Evolutionary conservation across 1,139 yeast species (phyloP), one percentile per base, ranked within the genome.

Genomic region (Williopsis jadinii): DNA sequence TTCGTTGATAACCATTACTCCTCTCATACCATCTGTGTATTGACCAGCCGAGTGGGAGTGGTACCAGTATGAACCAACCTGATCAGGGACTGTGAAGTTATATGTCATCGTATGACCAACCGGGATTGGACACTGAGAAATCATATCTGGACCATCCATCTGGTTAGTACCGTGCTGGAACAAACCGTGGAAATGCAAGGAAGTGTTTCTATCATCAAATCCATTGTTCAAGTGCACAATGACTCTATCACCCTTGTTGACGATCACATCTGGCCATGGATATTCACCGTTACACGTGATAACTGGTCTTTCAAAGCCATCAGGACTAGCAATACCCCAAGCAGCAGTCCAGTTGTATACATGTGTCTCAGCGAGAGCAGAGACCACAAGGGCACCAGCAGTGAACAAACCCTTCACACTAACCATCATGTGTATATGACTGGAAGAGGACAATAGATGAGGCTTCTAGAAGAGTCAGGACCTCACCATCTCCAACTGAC

Each of bases 1-100:
- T 44, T 75, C 72, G 30, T 28, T 28, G 30, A 90, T 80, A 44
- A 90, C 73, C 48, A 90, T 73, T 31, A 83, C 64, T 48, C 87
- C 96, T 61, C 95, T 76, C 70, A 88, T 74, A 49, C 97, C 97
- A 61, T 90, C 97, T 55, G 92, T 85, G 58, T 88, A 90, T 60
- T 88, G 95, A 45, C 85, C 82, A 11, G 75, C 72, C 27, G 85
- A 75, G 64, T 90, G 97, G 11, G 96, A 84, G 63, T 90, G 97
- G 68, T 90, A 90, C 97, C 97, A 90, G 69, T 73, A 90, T 5
- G 95, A 76, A 48, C 97, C 97, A 37, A 71, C 75, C 61, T 90
- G 96, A 59, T 80, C 77, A 10, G 71, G 70, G 35, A 87, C 87
- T 10, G 95, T 83, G 62, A 90, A 90, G 67, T 90, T 86, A 69